phyloP scores from a whole-genome alignment of 352 stramenopile species.

The Pythium aristosporum region DNA sequence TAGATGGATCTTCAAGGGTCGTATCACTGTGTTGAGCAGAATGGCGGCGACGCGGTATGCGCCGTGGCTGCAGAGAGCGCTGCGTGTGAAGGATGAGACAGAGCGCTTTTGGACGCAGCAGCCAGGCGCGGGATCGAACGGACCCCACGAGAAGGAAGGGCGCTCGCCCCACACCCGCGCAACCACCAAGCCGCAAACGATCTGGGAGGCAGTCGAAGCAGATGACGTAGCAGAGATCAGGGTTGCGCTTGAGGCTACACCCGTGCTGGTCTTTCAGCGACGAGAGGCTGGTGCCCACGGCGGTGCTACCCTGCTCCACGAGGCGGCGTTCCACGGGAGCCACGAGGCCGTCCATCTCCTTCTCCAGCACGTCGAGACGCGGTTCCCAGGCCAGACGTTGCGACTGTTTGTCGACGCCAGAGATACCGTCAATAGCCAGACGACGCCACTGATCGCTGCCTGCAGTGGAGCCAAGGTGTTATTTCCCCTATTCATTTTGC shows the following conservation, averaged over 20 bases:
- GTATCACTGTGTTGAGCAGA: background rate
- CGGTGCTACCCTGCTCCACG: conserved; percentile 50
- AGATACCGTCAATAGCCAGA: conserved; percentile 51
- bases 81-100: conserved; percentile 25
- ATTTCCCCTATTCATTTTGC: conserved; percentile 4
- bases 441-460: conserved; percentile 55
- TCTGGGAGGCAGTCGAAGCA: conserved; percentile 40
- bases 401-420: conserved; percentile 37
- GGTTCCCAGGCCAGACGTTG: conserved; percentile 32
- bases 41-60: conserved; percentile 39
- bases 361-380: conserved; percentile 35
- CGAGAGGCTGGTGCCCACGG: conserved; percentile 21
- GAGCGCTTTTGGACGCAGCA: conserved; percentile 15
- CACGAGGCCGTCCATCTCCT: conserved; percentile 36
- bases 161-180: background rate
- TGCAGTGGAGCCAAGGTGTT: conserved; percentile 45
- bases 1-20: conserved; percentile 18
- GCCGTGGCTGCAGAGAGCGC: conserved; percentile 50
- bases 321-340: conserved; percentile 44
- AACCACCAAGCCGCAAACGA: background rate
- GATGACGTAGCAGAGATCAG: conserved; percentile 29
- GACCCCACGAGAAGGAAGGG: background rate
- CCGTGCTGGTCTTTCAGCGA: conserved; percentile 33
- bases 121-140: background rate
- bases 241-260: conserved; percentile 33